Conservation (phyloP, 179 eudicot genomes). For the Amaranthus tricolor region DNA sequence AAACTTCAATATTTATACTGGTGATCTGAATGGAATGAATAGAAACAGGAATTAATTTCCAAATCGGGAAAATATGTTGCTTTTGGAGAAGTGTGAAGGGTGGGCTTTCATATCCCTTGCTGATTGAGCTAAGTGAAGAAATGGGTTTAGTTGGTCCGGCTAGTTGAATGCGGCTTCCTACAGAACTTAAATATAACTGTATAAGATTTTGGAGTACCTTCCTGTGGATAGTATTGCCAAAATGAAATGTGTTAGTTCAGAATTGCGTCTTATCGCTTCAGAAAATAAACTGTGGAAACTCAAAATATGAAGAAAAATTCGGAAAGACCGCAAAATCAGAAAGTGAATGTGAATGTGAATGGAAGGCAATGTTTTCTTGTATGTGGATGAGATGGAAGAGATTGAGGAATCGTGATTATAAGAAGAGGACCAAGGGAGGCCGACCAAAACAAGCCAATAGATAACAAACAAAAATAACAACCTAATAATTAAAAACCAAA, state of each 20-base stretch:
- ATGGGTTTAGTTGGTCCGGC: constrained; percentile 64
- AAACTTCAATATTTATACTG: constrained; percentile 45
- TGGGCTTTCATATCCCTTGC: constrained; percentile 65
- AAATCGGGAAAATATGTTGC: constrained; percentile 58
- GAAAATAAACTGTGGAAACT: constrained; percentile 70
- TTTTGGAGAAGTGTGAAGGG: constrained; percentile 84
- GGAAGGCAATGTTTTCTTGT: constrained; percentile 56
- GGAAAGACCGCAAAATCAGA: constrained; percentile 31
- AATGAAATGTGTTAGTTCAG: constrained; percentile 56
- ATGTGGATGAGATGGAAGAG: constrained; percentile 48
- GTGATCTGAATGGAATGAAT: constrained; percentile 15
- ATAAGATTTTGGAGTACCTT: constrained; percentile 60
- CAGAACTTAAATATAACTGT: constrained; percentile 76
- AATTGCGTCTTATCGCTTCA: constrained; percentile 55
- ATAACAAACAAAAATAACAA: too few relatives aligned
- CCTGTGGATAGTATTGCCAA: constrained; percentile 61
- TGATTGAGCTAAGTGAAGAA: constrained; percentile 71
- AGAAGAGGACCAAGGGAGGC: too few relatives aligned
- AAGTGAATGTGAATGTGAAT: constrained; percentile 40
- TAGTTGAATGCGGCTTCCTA: constrained; percentile 71
- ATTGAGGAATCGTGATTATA: too few relatives aligned
- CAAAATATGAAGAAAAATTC: constrained; percentile 62
- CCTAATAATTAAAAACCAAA: too few relatives aligned
- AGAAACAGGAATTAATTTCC: constrained; percentile 26
- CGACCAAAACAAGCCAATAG: too few relatives aligned